Conservation (phyloP, 306 rosid genomes). For the Canavalia ensiformis region DNA sequence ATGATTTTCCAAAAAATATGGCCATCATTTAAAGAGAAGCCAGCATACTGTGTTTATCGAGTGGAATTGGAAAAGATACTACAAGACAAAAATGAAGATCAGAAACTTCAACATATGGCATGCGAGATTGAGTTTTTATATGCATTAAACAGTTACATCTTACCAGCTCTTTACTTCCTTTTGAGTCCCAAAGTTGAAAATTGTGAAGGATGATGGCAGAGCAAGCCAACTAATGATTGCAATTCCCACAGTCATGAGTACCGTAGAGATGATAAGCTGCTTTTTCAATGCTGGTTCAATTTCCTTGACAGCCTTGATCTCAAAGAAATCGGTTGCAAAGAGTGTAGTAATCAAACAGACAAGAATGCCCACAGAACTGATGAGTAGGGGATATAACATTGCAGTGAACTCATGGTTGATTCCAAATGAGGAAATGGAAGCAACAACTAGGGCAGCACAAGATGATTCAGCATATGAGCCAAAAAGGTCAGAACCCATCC, state of each 20-base stretch:
- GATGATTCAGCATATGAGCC: slow-evolving; percentile 91
- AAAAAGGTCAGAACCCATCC: slow-evolving; percentile 89
- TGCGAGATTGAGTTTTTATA: not conserved
- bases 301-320: slow-evolving; percentile 85
- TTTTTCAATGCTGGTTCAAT: slow-evolving; percentile 83
- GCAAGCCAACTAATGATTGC: slow-evolving; percentile 80
- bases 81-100: not conserved
- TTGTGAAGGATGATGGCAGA: slow-evolving; percentile 78
- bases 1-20: not conserved
- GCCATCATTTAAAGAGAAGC: slow-evolving; percentile 10
- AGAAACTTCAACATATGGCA: slow-evolving; percentile 20
- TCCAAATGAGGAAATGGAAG: slow-evolving; percentile 87
- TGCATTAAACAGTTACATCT: not conserved
- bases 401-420: slow-evolving; percentile 79
- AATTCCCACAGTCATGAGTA: slow-evolving; percentile 77
- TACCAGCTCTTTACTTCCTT: slow-evolving; percentile 82
- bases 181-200: slow-evolving; percentile 79
- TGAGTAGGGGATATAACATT: slow-evolving; percentile 77
- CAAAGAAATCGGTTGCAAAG: slow-evolving; percentile 84
- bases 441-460: slow-evolving; percentile 89
- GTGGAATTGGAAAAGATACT: not conserved
- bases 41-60: not conserved
- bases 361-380: slow-evolving; percentile 79
- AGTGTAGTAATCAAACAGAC: slow-evolving; percentile 82
- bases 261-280: slow-evolving; percentile 81